Conservation (phyloP, 1,284 basidiomycete genomes). For the Fomes fomentarius region DNA sequence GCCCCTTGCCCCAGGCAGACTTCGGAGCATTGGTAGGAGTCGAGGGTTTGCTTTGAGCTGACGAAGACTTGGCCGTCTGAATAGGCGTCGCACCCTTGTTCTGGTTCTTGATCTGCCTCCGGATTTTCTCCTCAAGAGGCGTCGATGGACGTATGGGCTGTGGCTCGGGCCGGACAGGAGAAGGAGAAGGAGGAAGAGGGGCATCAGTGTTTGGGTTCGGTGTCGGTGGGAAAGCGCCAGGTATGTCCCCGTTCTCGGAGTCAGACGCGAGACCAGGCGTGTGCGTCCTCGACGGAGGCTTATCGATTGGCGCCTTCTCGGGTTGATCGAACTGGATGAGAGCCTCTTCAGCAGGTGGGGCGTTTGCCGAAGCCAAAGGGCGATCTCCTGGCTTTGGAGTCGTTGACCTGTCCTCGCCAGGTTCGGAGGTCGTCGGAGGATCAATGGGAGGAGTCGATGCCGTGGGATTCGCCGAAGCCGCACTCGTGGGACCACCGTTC, state of each 20-base stretch:
- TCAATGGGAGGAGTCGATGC: background rate
- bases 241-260: constrained; percentile 8
- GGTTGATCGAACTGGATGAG: background rate
- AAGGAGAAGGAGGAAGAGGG: constrained; percentile 6
- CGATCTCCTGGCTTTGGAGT: constrained; percentile 2
- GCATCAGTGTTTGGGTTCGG: background rate
- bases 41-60: background rate
- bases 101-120: background rate
- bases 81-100: background rate
- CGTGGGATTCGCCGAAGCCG: background rate
- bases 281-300: background rate
- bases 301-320: background rate
- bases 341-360: background rate
- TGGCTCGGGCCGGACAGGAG: background rate
- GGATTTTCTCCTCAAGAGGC: background rate
- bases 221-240: constrained; percentile 12
- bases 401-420: background rate
- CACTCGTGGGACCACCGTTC: background rate
- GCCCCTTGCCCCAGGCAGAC: background rate
- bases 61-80: background rate
- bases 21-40: background rate
- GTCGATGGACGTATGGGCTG: background rate
- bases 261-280: too few species aligned
- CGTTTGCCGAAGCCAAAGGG: background rate
- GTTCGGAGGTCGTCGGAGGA: background rate